A percentile compares a stretch with the other conserved stretches of the same genome.
phyloP scores from a whole-genome alignment of 768 basidiomycete genomes.

The Leccinum subgranulosum region DNA sequence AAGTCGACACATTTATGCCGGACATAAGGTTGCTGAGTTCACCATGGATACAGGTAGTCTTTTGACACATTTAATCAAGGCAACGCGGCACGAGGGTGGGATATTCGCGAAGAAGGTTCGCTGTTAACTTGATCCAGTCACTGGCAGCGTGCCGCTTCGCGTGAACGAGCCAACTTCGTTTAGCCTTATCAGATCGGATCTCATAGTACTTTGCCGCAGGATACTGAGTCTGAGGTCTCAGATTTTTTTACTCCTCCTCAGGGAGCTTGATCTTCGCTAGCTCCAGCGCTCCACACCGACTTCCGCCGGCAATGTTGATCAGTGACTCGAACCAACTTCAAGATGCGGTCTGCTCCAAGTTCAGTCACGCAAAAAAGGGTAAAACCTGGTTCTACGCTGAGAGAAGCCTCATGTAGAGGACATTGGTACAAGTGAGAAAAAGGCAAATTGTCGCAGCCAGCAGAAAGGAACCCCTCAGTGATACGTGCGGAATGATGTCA shows the following conservation, averaged over 20 bases:
- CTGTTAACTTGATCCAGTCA: neutral
- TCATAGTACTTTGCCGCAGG: neutral
- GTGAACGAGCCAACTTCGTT: neutral
- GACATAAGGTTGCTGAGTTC: constrained; percentile 9
- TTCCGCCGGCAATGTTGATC: neutral
- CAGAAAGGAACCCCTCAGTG: neutral
- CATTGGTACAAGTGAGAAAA: neutral
- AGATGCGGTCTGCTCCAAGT: neutral
- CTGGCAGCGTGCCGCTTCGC: neutral
- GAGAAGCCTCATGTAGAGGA: neutral
- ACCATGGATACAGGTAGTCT: constrained; percentile 22
- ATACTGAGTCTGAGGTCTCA: neutral
- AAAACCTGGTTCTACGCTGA: neutral
- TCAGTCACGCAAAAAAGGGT: neutral
- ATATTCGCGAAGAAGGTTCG: neutral
- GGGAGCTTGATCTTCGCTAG: neutral
- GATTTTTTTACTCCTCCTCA: constrained; percentile 1
- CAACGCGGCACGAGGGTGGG: neutral
- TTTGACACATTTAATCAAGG: neutral
- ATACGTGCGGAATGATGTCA: neutral
- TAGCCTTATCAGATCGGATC: neutral
- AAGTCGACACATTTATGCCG: constrained; percentile 3
- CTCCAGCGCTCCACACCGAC: neutral
- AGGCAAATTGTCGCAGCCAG: neutral
- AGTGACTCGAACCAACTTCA: neutral